These are phyloP conservation scores for Cynanchum wilfordii DNA, from an alignment of 257 asterid genomes.

Conservation along the genomic window DNA sequence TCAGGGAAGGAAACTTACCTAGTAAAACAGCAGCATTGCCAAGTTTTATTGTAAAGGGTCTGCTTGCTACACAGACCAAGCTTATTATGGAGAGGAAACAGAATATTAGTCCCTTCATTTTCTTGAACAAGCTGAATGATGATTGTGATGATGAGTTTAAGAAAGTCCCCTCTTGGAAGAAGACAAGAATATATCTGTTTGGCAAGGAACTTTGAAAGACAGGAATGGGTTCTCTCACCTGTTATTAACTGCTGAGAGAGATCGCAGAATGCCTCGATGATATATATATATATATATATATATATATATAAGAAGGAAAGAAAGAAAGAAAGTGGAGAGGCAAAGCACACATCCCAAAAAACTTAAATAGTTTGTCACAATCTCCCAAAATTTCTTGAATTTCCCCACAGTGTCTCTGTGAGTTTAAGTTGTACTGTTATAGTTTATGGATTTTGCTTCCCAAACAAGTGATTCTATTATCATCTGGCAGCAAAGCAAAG, in stretches of 20 bases:
- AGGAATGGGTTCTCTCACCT: background rate
- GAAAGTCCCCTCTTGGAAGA: background rate
- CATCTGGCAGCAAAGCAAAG: background rate
- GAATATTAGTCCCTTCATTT: conserved; percentile 35
- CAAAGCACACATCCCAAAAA: conserved; percentile 3
- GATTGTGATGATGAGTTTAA: conserved; percentile 15
- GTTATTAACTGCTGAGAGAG: background rate
- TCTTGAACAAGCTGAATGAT: conserved; percentile 16
- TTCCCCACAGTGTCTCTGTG: background rate
- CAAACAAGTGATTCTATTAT: conserved; percentile 11
- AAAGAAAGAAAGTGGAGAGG: background rate
- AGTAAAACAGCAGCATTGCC: conserved; percentile 20
- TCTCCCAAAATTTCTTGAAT: conserved; percentile 4
- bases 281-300: background rate
- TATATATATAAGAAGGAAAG: conserved; percentile 6
- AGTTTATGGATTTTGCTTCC: background rate
- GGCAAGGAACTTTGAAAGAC: background rate
- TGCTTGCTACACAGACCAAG: conserved; percentile 37
- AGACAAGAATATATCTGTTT: background rate
- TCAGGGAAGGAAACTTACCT: conserved; percentile 13
- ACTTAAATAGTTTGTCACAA: background rate
- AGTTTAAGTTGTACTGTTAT: background rate
- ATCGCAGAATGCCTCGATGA: background rate
- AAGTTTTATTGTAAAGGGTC: conserved; percentile 28
- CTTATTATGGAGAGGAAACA: conserved; percentile 26